A percentile compares a stretch with the other conserved stretches of the same genome.
Conservation (phyloP, 805 yeast genomes). For the Kazachstania bromeliacearum region DNA sequence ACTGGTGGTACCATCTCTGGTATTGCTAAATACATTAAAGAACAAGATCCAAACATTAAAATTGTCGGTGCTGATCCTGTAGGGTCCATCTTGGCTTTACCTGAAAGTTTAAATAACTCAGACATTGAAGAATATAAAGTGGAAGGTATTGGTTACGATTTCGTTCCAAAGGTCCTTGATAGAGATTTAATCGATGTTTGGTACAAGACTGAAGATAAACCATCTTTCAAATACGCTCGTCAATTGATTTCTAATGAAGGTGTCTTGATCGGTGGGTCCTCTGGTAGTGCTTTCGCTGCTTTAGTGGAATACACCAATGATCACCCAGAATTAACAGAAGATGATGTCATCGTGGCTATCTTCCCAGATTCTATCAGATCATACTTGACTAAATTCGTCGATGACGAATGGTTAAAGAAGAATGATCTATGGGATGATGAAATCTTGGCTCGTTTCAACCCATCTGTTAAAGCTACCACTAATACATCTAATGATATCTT, state of each 20-base stretch:
- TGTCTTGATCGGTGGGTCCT: constrained; percentile 80
- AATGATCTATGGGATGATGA: constrained; percentile 61
- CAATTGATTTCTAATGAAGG: constrained; percentile 80
- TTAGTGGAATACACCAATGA: constrained; percentile 60
- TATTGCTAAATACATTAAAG: constrained; percentile 67
- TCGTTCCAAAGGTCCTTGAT: constrained; percentile 71
- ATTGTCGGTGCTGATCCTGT: constrained; percentile 79
- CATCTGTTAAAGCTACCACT: constrained; percentile 12
- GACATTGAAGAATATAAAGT: constrained; percentile 55
- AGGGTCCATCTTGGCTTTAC: constrained; percentile 77
- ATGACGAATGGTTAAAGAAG: constrained; percentile 82
- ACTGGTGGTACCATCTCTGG: constrained; percentile 90
- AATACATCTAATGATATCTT: constrained; percentile 34
- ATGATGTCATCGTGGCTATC: constrained; percentile 67
- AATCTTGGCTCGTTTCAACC: constrained; percentile 30
- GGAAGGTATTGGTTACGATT: constrained; percentile 88
- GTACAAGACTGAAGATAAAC: constrained; percentile 81
- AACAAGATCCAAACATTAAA: constrained; percentile 49
- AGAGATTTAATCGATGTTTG: constrained; percentile 60
- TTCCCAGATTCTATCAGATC: constrained; percentile 85
- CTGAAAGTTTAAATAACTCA: constrained; percentile 57
- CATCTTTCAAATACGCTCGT: constrained; percentile 71
- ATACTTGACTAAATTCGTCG: constrained; percentile 77
- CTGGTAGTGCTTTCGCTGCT: constrained; percentile 77
- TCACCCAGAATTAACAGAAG: constrained; percentile 51